Conservation (phyloP, 495 filamentous ascomycete species). For the Penicillium daleae region DNA sequence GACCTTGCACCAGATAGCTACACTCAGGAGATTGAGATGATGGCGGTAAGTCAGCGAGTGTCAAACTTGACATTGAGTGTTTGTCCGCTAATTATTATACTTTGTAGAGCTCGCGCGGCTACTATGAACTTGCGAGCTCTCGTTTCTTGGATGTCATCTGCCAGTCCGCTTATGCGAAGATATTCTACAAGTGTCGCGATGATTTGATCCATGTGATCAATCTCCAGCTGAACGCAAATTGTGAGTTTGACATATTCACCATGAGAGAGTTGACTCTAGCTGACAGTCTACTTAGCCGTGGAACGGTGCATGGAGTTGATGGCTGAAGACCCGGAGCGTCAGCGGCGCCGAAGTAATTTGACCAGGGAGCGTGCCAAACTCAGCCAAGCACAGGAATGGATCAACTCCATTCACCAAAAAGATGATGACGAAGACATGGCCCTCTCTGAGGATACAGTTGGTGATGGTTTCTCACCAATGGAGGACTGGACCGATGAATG, state of each 20-base stretch:
- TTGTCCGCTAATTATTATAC: background rate
- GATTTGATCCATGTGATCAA: conserved; percentile 42
- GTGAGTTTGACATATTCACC: conserved; percentile 29
- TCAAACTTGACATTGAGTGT: background rate
- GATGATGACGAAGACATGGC: conserved; percentile 26
- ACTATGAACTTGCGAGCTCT: conserved; percentile 56
- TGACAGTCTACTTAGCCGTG: conserved; percentile 9
- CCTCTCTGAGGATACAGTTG: conserved; percentile 1
- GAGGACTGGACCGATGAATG: background rate
- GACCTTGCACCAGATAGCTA: conserved; percentile 48
- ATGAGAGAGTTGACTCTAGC: background rate
- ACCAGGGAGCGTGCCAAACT: conserved; percentile 49
- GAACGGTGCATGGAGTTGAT: conserved; percentile 37
- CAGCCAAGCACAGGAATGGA: conserved; percentile 46
- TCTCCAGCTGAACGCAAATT: conserved; percentile 36
- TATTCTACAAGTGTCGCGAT: conserved; percentile 49
- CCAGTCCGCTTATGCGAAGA: conserved; percentile 47
- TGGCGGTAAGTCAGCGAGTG: conserved; percentile 45
- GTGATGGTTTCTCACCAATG: background rate
- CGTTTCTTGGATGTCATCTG: conserved; percentile 55
- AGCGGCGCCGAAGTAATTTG: conserved; percentile 41
- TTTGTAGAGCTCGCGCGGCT: conserved; percentile 46
- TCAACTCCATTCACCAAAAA: conserved; percentile 30
- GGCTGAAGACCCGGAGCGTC: conserved; percentile 53
- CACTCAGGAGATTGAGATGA: conserved; percentile 50